These are phyloP conservation scores for Corchorus capsularis DNA, from an alignment of 345 rosid genomes.

Conservation along the genomic window DNA sequence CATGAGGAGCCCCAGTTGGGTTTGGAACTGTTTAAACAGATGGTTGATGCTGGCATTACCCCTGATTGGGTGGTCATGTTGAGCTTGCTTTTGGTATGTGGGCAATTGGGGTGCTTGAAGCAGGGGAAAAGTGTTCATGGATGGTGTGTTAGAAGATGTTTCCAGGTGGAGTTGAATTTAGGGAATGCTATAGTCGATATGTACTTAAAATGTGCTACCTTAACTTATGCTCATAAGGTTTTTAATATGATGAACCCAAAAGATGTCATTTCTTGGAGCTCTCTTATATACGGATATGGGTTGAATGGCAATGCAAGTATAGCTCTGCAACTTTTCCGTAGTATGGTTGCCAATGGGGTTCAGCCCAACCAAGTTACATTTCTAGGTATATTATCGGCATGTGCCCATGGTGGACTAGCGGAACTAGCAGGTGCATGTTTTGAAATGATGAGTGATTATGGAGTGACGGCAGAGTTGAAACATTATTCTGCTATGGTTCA, in stretches of 20 bases:
- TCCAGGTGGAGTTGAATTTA: constrained; percentile 48
- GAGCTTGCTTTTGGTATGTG: constrained; percentile 56
- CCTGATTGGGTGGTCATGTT: constrained; percentile 69
- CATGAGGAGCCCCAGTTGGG: constrained; percentile 50
- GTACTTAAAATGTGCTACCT: constrained; percentile 52
- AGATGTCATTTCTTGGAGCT: constrained; percentile 73
- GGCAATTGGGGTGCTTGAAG: constrained; percentile 52
- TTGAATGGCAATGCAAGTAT: constrained; percentile 40
- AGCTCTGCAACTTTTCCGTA: constrained; percentile 45
- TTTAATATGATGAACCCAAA: constrained; percentile 43
- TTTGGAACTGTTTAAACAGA: constrained; percentile 44
- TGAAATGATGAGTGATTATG: constrained; percentile 42
- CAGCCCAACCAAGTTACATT: constrained; percentile 61
- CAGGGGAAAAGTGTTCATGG: constrained; percentile 66
- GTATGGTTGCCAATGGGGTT: constrained; percentile 37
- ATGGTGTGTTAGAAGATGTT: constrained; percentile 56
- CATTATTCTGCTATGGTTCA: constrained; percentile 59
- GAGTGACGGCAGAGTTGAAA: constrained; percentile 46
- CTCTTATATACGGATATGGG: constrained; percentile 63
- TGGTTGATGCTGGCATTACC: constrained; percentile 34
- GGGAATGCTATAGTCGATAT: constrained; percentile 58
- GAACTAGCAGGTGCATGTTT: constrained; percentile 41
- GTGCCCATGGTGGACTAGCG: constrained; percentile 69
- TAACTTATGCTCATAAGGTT: constrained; percentile 36
- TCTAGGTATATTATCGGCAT: constrained; percentile 65